Evolutionary conservation across 1,284 basidiomycete species (phyloP).

Genomic region (Ustilago sp.): DNA sequence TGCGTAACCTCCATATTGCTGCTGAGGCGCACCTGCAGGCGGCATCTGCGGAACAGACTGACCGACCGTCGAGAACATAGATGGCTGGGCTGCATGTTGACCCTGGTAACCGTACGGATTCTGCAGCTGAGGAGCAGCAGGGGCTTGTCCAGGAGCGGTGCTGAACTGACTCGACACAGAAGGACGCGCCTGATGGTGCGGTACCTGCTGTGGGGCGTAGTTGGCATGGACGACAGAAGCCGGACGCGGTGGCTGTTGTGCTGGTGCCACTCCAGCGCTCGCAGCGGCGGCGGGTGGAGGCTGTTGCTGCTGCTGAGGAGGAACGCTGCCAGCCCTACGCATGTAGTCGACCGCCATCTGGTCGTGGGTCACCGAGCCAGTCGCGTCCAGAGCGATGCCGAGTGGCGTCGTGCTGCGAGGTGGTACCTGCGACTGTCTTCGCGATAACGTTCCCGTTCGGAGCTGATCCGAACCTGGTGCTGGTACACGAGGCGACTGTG

Average conservation of each 20-base stretch:
- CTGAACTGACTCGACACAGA: slow-evolving; percentile 53
- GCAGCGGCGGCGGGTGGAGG: slow-evolving; percentile 18
- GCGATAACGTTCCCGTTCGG: slow-evolving; percentile 38
- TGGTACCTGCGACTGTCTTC: slow-evolving; percentile 45
- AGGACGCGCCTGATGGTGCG: slow-evolving; percentile 54
- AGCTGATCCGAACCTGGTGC: slow-evolving; percentile 33
- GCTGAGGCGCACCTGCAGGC: slow-evolving; percentile 25
- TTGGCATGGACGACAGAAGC: slow-evolving; percentile 45
- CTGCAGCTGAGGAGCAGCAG: slow-evolving; percentile 20
- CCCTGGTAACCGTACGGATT: slow-evolving; percentile 38
- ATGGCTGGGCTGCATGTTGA: slow-evolving; percentile 45
- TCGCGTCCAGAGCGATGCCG: slow-evolving; percentile 82
- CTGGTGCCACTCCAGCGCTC: neutral
- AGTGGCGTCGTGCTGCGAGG: slow-evolving; percentile 71
- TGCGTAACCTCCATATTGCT: slow-evolving; percentile 37
- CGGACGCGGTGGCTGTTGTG: slow-evolving; percentile 40
- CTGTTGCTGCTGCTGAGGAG: slow-evolving; percentile 73
- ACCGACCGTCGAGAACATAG: slow-evolving; percentile 42
- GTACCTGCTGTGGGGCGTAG: slow-evolving; percentile 22
- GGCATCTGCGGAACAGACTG: slow-evolving; percentile 32
- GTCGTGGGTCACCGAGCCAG: slow-evolving; percentile 82
- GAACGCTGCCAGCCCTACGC: slow-evolving; percentile 73
- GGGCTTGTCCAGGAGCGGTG: slow-evolving; percentile 35
- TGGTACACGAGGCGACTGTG: slow-evolving; percentile 25
- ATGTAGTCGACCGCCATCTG: slow-evolving; percentile 77